Evolutionary conservation across 306 rosid genomes (phyloP).

Genomic region (Lablab purpureus): DNA sequence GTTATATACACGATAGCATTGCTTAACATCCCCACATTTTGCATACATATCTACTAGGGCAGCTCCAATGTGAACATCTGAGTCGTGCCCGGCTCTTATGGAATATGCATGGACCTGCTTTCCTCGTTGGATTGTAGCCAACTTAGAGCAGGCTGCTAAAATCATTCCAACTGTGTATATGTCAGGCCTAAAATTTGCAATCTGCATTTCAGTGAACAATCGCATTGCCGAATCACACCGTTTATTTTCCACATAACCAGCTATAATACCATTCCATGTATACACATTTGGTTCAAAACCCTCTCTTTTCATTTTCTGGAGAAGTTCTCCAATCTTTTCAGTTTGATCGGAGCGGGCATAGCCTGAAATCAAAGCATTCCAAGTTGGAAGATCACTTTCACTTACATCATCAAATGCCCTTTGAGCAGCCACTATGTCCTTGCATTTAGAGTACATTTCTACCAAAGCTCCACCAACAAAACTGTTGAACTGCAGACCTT

Average conservation of each 20-base stretch:
- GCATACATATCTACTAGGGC: slow-evolving; percentile 70
- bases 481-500: slow-evolving; percentile 58
- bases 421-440: slow-evolving; percentile 54
- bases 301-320: slow-evolving; percentile 53
- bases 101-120: slow-evolving; percentile 71
- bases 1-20: slow-evolving; percentile 50
- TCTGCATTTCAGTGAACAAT: slow-evolving; percentile 54
- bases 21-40: slow-evolving; percentile 63
- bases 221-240: slow-evolving; percentile 53
- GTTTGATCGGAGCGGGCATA: slow-evolving; percentile 47
- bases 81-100: slow-evolving; percentile 49
- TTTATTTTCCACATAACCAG: slow-evolving; percentile 54
- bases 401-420: slow-evolving; percentile 55
- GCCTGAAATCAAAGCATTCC: slow-evolving; percentile 68
- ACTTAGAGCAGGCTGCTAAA: slow-evolving; percentile 59
- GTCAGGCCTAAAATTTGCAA: slow-evolving; percentile 56
- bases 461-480: slow-evolving; percentile 73
- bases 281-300: slow-evolving; percentile 63
- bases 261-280: slow-evolving; percentile 60
- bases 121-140: slow-evolving; percentile 62
- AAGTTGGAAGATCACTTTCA: slow-evolving; percentile 62
- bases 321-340: slow-evolving; percentile 48
- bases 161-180: slow-evolving; percentile 64
- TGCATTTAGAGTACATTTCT: slow-evolving; percentile 63
- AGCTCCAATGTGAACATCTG: slow-evolving; percentile 56